Percentiles rank a stretch among this genome's conserved stretches.
These are phyloP conservation scores for Amorphotheca resinae DNA, from an alignment of 495 filamentous ascomycete species.

Conservation along the genomic window DNA sequence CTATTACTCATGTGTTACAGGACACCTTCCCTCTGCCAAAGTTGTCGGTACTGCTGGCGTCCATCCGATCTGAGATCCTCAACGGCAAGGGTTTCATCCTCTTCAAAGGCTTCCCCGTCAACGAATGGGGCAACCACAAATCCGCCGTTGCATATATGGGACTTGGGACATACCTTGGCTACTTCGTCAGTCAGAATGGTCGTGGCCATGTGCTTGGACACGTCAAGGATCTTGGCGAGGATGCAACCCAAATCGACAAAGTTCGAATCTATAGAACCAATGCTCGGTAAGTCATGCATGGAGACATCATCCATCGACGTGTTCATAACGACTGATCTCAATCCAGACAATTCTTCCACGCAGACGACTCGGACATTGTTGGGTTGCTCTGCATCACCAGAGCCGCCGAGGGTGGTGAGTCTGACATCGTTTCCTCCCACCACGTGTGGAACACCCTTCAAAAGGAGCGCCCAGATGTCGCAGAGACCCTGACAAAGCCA, in stretches of 20 bases:
- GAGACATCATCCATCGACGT: not conserved
- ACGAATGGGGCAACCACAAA: constrained; percentile 66
- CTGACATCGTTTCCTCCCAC: constrained; percentile 68
- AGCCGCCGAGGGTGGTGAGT: constrained; percentile 73
- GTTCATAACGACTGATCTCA: not conserved
- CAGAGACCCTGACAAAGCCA: constrained; percentile 58
- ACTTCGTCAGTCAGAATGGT: constrained; percentile 76
- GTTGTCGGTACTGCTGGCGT: constrained; percentile 40
- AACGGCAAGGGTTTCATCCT: constrained; percentile 82
- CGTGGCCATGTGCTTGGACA: constrained; percentile 83
- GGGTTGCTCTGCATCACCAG: constrained; percentile 73
- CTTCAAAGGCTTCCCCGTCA: constrained; percentile 73
- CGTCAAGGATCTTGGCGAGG: constrained; percentile 81
- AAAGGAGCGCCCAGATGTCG: constrained; percentile 63
- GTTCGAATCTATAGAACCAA: constrained; percentile 86
- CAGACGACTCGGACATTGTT: constrained; percentile 72
- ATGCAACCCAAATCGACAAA: constrained; percentile 64
- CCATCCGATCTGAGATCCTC: constrained; percentile 55
- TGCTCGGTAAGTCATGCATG: constrained; percentile 43
- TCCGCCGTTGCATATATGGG: constrained; percentile 84
- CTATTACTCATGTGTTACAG: constrained; percentile 16
- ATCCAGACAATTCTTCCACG: constrained; percentile 60
- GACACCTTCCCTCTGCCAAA: constrained; percentile 54
- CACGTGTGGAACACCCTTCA: constrained; percentile 73
- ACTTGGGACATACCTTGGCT: constrained; percentile 73